Evolutionary conservation across 208 protist species (phyloP).

Genomic region (Leishmania arabica): DNA sequence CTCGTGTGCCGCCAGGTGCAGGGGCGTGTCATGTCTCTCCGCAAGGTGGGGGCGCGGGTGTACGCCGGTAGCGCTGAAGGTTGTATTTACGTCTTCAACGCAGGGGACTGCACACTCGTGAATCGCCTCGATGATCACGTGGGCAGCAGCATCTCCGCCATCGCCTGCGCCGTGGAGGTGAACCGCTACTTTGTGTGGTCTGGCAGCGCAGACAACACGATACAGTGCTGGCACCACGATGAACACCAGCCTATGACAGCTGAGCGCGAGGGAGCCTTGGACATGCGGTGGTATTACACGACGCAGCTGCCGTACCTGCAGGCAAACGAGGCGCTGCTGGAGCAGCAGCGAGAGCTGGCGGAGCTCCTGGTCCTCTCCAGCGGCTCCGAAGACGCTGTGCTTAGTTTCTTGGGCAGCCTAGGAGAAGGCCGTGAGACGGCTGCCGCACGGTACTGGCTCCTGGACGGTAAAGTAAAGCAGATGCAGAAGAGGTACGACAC

Average conservation of each 20-base stretch:
- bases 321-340: conserved; percentile 61
- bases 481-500: conserved; percentile 32
- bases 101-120: conserved; percentile 49
- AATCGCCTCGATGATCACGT: conserved; percentile 51
- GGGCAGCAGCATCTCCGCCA: conserved; percentile 38
- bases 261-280: conserved; percentile 62
- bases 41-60: conserved; percentile 54
- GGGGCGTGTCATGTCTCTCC: conserved; percentile 53
- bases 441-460: conserved; percentile 41
- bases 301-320: conserved; percentile 65
- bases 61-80: conserved; percentile 62
- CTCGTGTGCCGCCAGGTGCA: conserved; percentile 43
- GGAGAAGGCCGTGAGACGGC: conserved; percentile 37
- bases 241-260: conserved; percentile 71
- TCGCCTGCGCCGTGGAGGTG: conserved; percentile 66
- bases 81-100: conserved; percentile 58
- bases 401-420: conserved; percentile 30
- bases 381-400: conserved; percentile 54
- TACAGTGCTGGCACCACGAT: conserved; percentile 90
- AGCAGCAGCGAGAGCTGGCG: conserved; percentile 64
- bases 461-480: conserved; percentile 42
- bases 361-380: conserved; percentile 65
- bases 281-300: conserved; percentile 87
- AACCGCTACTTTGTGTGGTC: conserved; percentile 83
- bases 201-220: conserved; percentile 57